These are phyloP conservation scores for Saccharomycopsis javanensis DNA, from an alignment of 805 yeast genomes.

Conservation along the genomic window DNA sequence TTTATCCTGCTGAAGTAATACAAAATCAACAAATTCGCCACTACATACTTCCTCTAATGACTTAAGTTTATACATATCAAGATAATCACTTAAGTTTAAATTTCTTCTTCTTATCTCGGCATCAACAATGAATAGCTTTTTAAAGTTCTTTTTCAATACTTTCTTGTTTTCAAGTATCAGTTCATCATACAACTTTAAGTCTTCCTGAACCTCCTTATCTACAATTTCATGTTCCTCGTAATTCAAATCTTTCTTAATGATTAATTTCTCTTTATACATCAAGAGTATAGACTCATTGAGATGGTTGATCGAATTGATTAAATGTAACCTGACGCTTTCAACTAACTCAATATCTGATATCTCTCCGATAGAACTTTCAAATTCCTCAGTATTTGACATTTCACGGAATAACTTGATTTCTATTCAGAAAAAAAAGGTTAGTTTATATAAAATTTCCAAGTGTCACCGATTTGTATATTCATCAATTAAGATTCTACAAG, in stretches of 20 bases:
- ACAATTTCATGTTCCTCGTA: conserved; percentile 19
- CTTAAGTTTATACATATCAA: neutral
- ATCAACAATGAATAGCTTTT: conserved; percentile 36
- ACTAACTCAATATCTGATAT: conserved; percentile 38
- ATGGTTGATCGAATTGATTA: conserved; percentile 36
- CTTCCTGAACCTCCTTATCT: conserved; percentile 31
- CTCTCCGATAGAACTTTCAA: conserved; percentile 42
- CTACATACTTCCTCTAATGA: neutral
- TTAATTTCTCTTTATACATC: conserved; percentile 28
- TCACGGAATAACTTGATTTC: too few species aligned
- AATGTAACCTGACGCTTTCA: conserved; percentile 24
- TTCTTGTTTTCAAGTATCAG: conserved; percentile 45
- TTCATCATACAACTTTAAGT: conserved; percentile 42
- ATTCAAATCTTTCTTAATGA: conserved; percentile 29
- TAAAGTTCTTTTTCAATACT: conserved; percentile 43
- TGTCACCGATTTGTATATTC: too few species aligned
- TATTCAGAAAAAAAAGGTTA: too few species aligned
- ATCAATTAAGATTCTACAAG: too few species aligned
- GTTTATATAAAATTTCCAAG: too few species aligned
- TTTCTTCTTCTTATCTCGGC: conserved; percentile 40
- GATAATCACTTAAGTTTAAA: neutral
- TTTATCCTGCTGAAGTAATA: neutral
- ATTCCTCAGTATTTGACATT: conserved; percentile 27
- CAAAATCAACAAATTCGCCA: neutral
- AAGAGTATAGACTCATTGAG: conserved; percentile 43